Evolutionary conservation across 2,329 filamentous ascomycete genomes (phyloP), one percentile per base, ranked within the genome.

Genomic region (Ophiostoma triangulosporum): DNA sequence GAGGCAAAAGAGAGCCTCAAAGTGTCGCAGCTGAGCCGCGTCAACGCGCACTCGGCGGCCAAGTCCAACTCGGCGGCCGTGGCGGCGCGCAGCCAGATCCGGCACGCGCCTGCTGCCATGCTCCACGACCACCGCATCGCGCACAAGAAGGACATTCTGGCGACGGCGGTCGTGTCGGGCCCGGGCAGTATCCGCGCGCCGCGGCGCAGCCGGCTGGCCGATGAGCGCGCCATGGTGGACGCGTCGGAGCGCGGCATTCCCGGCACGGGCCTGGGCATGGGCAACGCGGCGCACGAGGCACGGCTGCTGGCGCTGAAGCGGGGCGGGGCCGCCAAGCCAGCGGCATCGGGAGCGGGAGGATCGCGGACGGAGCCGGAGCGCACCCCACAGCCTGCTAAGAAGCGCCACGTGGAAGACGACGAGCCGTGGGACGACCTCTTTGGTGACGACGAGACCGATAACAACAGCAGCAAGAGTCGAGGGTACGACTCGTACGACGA

Each of bases 1-100:
- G 76, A 84, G 60, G 76, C 75, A 6, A 71, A 69, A 48, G 75
- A 80, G 59, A 75, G 80, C 43, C 69, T 68, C 51, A 69, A 63
- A 33, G 72, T 75, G 58, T 70, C 73, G 52, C 67, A 69, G 31
- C 66, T 79, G 32, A 68, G 71, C 17, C 71, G 64, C 11, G 70
- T 64, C 8, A 65, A 69, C 12, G 64, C 66, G 1, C 65, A 68
- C 52, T 58, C 64, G 55, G 57, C 69, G 27, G 46, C 57, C 31
- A 63, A 67, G 26, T 20, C 29, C 9, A 12, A 11, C 11, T 22
- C 32, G 20, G 48, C 48, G 17, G 48, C 31, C 14, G 20, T 48
- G 46, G 27, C 48, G 11, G 63, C 61, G 15, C 58, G 63, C 6
- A 64, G 65, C n/a, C 68, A 70, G 59, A 69, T 82, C 43, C 64